These are phyloP conservation scores for Penicillium occitanis DNA, from an alignment of 2,329 filamentous ascomycete species.

Conservation along the genomic window DNA sequence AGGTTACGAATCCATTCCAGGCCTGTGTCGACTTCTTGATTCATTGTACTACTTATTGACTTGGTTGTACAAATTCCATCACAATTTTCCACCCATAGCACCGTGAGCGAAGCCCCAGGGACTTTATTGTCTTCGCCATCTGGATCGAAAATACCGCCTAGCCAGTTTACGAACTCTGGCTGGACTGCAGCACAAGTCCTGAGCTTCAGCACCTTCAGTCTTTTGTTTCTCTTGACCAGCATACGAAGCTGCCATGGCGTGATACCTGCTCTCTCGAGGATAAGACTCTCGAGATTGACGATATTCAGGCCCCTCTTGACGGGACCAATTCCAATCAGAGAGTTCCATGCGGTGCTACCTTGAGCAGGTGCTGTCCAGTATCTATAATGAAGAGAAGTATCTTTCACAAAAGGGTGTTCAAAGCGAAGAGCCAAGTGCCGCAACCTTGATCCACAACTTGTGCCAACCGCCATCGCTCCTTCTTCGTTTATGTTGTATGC, in stretches of 20 bases:
- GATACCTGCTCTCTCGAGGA: constrained; percentile 36
- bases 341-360: constrained; percentile 34
- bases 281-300: constrained; percentile 30
- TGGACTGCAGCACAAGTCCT: constrained; percentile 36
- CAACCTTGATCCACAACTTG: constrained; percentile 27
- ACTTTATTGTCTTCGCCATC: constrained; percentile 22
- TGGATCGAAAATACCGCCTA: constrained; percentile 28
- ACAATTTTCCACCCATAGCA: constrained; percentile 34
- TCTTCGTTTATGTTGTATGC: constrained; percentile 33
- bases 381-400: constrained; percentile 29
- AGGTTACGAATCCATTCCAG: constrained; percentile 32
- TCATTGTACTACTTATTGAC: constrained; percentile 16
- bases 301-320: constrained; percentile 25
- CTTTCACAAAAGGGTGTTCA: constrained; percentile 37
- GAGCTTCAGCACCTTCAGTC: constrained; percentile 31
- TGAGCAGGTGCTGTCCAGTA: constrained; percentile 33
- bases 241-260: constrained; percentile 36
- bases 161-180: constrained; percentile 37
- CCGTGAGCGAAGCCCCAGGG: constrained; percentile 28
- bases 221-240: constrained; percentile 34
- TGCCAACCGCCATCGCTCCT: constrained; percentile 30
- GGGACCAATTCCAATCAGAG: constrained; percentile 32
- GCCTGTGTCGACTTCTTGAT: constrained; percentile 22
- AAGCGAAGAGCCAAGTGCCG: constrained; percentile 37
- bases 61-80: constrained; percentile 24